Evolutionary conservation across 352 stramenopile genomes (phyloP).

Genomic region (Globisporangium rhizosaccharum): DNA sequence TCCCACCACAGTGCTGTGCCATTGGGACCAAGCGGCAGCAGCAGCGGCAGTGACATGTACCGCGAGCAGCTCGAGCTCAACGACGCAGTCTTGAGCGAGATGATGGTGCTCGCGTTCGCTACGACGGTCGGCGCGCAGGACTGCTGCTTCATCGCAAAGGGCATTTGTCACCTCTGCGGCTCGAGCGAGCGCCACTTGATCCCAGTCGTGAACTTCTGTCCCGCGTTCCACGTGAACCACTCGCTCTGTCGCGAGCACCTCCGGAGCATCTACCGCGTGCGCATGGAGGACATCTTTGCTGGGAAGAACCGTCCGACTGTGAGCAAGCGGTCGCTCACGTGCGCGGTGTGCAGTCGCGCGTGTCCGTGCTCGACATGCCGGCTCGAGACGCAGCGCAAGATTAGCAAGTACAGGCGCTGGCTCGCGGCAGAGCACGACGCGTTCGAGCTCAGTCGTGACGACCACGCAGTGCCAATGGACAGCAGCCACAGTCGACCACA

Average conservation of each 20-base stretch:
- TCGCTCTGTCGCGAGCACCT: constrained; percentile 73
- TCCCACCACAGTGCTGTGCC: background rate
- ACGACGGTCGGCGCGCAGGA: constrained; percentile 49
- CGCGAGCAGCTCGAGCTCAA: constrained; percentile 30
- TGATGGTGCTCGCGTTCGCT: constrained; percentile 48
- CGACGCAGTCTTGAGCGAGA: constrained; percentile 30
- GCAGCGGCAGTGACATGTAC: constrained; percentile 3
- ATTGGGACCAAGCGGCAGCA: too few species aligned
- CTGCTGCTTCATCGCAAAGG: constrained; percentile 71
- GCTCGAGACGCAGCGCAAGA: constrained; percentile 23
- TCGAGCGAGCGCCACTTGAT: constrained; percentile 37
- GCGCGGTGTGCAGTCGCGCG: constrained; percentile 47
- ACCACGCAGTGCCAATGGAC: constrained; percentile 28
- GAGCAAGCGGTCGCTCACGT: constrained; percentile 59
- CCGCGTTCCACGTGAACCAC: constrained; percentile 52
- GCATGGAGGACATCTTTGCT: constrained; percentile 69
- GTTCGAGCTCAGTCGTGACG: constrained; percentile 19
- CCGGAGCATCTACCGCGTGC: constrained; percentile 62
- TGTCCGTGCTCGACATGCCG: constrained; percentile 61
- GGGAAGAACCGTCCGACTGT: constrained; percentile 60
- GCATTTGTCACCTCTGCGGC: constrained; percentile 63
- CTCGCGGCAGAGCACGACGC: constrained; percentile 13
- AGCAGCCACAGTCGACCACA: constrained; percentile 12
- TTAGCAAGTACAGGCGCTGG: constrained; percentile 25
- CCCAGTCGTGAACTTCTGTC: constrained; percentile 75